Conservation (phyloP, 441 rosid species). For the Isatis lusitanica region DNA sequence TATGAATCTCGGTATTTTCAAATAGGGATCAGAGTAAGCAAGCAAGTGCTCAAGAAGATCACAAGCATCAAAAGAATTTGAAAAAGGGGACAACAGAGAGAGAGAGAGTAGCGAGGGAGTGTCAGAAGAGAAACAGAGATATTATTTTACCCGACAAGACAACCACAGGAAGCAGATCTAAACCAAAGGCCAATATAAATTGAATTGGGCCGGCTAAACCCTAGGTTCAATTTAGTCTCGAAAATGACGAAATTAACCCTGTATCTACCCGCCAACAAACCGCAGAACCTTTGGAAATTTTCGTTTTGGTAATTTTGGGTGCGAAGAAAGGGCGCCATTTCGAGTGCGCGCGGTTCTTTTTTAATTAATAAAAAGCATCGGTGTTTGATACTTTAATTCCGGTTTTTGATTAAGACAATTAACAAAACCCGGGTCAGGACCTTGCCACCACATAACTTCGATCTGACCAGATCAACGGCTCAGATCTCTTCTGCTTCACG, state of each 20-base stretch:
- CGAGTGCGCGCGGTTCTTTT: neutral
- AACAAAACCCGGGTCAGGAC: neutral
- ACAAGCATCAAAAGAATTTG: neutral
- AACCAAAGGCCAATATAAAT: conserved; percentile 19
- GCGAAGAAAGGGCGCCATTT: conserved; percentile 28
- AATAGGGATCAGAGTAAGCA: neutral
- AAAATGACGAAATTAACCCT: conserved; percentile 14
- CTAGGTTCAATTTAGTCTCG: neutral
- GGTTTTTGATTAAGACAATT: neutral
- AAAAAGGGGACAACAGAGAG: neutral
- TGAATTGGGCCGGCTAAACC: conserved; percentile 23
- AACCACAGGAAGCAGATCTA: conserved; percentile 17
- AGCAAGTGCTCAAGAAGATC: neutral
- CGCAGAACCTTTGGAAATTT: neutral
- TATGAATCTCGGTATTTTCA: neutral
- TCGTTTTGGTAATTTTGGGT: neutral
- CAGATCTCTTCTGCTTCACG: neutral
- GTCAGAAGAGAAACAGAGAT: conserved; percentile 25
- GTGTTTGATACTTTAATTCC: neutral
- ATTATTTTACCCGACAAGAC: neutral
- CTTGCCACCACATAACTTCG: neutral
- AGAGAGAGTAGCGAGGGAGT: conserved; percentile 27
- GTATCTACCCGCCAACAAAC: conserved; percentile 1
- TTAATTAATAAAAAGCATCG: neutral
- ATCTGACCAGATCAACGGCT: neutral